phyloP scores from a whole-genome alignment of 164 flowering plant species.

The Annona squamosa region DNA sequence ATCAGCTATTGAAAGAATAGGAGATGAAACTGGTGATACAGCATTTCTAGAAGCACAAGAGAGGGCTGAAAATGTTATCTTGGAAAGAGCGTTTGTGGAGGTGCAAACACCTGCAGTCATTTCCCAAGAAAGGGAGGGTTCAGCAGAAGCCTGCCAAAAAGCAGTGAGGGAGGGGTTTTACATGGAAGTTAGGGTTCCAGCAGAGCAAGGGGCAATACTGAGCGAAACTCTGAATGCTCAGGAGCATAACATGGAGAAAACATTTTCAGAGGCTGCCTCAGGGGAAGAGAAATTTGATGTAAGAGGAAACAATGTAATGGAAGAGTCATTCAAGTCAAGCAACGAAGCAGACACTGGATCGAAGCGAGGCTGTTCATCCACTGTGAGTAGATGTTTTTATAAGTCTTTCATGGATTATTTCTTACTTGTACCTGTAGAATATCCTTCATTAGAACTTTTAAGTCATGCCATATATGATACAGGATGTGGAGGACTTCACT shows the following conservation, averaged over 20 bases:
- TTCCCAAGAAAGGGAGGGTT: constrained; percentile 42
- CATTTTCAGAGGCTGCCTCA: constrained; percentile 36
- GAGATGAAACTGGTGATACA: constrained; percentile 70
- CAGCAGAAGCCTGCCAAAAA: constrained; percentile 33
- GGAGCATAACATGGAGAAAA: constrained; percentile 70
- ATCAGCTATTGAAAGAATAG: constrained; percentile 58
- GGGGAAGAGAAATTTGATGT: constrained; percentile 32
- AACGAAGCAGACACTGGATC: neutral
- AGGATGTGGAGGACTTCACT: neutral
- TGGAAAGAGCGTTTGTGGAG: constrained; percentile 52
- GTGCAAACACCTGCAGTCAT: constrained; percentile 38
- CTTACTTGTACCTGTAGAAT: neutral
- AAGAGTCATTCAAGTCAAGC: constrained; percentile 19
- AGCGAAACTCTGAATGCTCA: constrained; percentile 80
- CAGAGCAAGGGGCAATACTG: constrained; percentile 80
- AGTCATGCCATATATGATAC: neutral
- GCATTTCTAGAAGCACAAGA: constrained; percentile 73
- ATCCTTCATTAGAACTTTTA: neutral
- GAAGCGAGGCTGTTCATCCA: neutral
- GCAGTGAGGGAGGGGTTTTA: constrained; percentile 46
- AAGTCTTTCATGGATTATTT: neutral
- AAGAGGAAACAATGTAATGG: constrained; percentile 19
- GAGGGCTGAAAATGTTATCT: constrained; percentile 59
- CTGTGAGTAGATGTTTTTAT: neutral
- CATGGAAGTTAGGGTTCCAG: constrained; percentile 50